Evolutionary conservation across 148 eudicot genomes (phyloP), one percentile per base, ranked within the genome.

Genomic region (Pharnaceum exiguum): DNA sequence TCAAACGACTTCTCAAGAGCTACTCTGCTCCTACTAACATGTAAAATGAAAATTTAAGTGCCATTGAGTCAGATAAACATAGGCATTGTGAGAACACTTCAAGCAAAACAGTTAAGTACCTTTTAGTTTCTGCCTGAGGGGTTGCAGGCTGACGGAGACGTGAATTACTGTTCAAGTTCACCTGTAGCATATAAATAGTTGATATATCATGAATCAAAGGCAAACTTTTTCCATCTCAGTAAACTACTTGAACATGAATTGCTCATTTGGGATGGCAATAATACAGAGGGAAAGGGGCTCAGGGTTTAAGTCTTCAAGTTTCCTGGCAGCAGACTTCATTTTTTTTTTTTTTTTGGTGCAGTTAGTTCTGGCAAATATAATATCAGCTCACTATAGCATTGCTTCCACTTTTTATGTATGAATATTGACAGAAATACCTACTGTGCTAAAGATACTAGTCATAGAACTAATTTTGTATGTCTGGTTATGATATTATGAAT

Each of bases 111-210:
- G 32, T 43, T 16, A 53, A 42, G n/a, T 57, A 82, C 93, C 81
- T 77, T 69, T 57, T 70, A 35, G 56, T 67, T 69, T 73, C 75
- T 67, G 72, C 52, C 50, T 66, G 79, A 65, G 66, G 72, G 28
- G 69, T 64, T 38, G 66, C 69, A 40, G 63, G 61, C 31, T 53
- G 57, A 51, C 65, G 72, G n/a, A n/a, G n/a, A 60, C 61, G 68
- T 52, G 55, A 50, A 33, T 59, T 39, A 56, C 71, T 76, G 45
- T 27, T 68, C 26, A 55, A 79, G 54, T 80, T 75, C 38, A 73
- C 81, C 96, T 85, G 73, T 74, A 68, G 7, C 38, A 40, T 19
- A 43, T 47, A 51, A 60, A 49, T 28, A 12, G 24, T 58, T 43
- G 5, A 5, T 24, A 51, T 29, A 32, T 19, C 37, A 51, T 23